These are phyloP conservation scores for Wickerhamomyces hampshirensis DNA, from an alignment of 805 yeast species.

Conservation along the genomic window DNA sequence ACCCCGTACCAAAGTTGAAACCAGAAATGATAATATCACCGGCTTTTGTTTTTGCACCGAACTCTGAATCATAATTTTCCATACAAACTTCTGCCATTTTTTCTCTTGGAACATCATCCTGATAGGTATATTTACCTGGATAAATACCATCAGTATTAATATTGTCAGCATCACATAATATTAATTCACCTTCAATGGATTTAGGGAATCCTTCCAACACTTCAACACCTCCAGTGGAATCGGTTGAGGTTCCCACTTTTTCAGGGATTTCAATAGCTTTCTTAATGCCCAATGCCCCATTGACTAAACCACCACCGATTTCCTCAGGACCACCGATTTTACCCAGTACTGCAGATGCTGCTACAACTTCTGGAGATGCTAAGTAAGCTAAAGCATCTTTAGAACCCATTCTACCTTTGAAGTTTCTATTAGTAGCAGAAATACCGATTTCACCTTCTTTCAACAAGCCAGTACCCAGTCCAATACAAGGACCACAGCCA, in stretches of 20 bases:
- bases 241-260: slow-evolving; percentile 13
- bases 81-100: slow-evolving; percentile 99
- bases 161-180: slow-evolving; percentile 94
- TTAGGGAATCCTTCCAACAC: slow-evolving; percentile 90
- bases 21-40: slow-evolving; percentile 92
- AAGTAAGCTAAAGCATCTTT: slow-evolving; percentile 93
- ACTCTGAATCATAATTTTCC: slow-evolving; percentile 96
- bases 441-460: slow-evolving; percentile 98
- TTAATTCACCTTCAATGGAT: slow-evolving; percentile 83
- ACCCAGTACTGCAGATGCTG: slow-evolving; percentile 96
- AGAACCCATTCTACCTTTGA: slow-evolving; percentile 99
- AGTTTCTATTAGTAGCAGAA: slow-evolving; percentile 96
- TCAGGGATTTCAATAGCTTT: slow-evolving; percentile 30
- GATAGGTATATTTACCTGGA: slow-evolving; percentile 98
- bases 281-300: slow-evolving; percentile 45
- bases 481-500: slow-evolving; percentile 99
- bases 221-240: slow-evolving; percentile 45
- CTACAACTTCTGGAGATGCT: slow-evolving; percentile 97
- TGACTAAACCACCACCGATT: slow-evolving; percentile 55
- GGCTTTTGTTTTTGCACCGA: slow-evolving; percentile 71
- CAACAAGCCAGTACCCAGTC: slow-evolving; percentile 89
- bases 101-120: slow-evolving; percentile 91
- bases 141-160: slow-evolving; percentile 98
- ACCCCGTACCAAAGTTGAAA: slow-evolving; percentile 96
- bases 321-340: slow-evolving; percentile 91